Percentiles rank a stretch among this genome's conserved stretches.
These are phyloP conservation scores for Rhizopus delemar DNA, from an alignment of 371 early-diverging fungal genomes.

Conservation along the genomic window DNA sequence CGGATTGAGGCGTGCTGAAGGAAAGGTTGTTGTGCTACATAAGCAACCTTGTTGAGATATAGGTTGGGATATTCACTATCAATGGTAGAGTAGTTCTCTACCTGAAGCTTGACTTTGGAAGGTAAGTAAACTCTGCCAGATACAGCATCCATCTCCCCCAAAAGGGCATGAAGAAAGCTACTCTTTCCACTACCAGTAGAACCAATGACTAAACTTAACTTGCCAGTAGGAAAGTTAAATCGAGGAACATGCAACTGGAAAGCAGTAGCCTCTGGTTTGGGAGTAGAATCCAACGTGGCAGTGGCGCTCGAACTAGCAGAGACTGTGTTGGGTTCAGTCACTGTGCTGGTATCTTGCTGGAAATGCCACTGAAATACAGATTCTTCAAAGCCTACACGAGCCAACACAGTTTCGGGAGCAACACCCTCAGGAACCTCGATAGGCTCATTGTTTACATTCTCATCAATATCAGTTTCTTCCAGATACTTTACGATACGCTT, in stretches of 20 bases:
- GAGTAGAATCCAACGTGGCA: slow-evolving; percentile 13
- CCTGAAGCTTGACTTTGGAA: slow-evolving; percentile 15
- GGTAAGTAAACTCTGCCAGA: slow-evolving; percentile 46
- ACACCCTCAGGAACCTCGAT: slow-evolving; percentile 19
- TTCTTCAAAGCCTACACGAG: slow-evolving; percentile 51
- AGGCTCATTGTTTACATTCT: slow-evolving; percentile 23
- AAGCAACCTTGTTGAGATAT: slow-evolving; percentile 62
- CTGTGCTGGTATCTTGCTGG: slow-evolving; percentile 5
- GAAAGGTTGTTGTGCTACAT: slow-evolving; percentile 83
- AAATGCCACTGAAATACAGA: slow-evolving; percentile 54
- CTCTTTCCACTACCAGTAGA: slow-evolving; percentile 77
- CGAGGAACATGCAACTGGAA: slow-evolving; percentile 28
- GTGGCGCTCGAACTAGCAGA: slow-evolving; percentile 6
- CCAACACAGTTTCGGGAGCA: slow-evolving; percentile 17
- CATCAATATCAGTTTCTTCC: slow-evolving; percentile 52
- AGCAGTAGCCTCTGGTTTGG: slow-evolving; percentile 3
- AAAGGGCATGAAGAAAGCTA: slow-evolving; percentile 63
- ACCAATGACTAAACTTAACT: slow-evolving; percentile 65
- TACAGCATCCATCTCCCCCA: slow-evolving; percentile 71
- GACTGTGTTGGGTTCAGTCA: neutral
- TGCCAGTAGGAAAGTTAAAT: slow-evolving; percentile 62
- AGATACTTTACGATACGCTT: slow-evolving; percentile 56
- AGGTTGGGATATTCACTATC: slow-evolving; percentile 51
- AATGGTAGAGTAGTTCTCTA: slow-evolving; percentile 18
- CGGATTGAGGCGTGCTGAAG: slow-evolving; percentile 74